Conservation (phyloP, 345 rosid species). For the Corchorus capsularis region DNA sequence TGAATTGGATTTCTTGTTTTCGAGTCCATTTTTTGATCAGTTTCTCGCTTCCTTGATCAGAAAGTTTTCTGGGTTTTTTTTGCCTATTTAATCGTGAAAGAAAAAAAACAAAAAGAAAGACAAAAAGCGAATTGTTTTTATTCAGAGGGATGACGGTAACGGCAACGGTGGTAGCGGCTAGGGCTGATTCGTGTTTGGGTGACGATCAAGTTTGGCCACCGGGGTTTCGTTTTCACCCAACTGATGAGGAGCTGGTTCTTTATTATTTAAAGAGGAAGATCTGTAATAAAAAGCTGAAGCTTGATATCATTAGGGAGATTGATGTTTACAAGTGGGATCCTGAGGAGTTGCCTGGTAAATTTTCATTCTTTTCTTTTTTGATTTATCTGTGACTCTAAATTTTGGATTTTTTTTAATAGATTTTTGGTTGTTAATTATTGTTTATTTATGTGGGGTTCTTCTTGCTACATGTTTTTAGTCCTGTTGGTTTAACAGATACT, state of each 20-base stretch:
- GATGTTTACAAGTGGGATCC: conserved; percentile 97
- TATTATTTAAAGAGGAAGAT: conserved; percentile 85
- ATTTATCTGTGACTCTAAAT: neutral
- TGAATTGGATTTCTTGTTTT: neutral
- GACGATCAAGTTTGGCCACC: conserved; percentile 68
- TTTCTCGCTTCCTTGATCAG: neutral
- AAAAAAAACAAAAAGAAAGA: neutral
- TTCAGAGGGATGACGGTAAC: conserved; percentile 10
- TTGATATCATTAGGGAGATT: conserved; percentile 61
- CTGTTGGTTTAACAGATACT: neutral
- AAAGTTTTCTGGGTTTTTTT: neutral
- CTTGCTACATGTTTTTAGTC: neutral
- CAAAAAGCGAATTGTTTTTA: neutral
- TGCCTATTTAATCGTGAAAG: neutral
- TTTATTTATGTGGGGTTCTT: neutral
- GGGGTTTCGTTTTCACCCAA: conserved; percentile 93
- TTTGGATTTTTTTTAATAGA: neutral
- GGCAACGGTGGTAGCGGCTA: conserved; percentile 29
- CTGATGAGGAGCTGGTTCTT: conserved; percentile 83
- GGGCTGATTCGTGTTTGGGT: conserved; percentile 20
- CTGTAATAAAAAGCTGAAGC: conserved; percentile 52
- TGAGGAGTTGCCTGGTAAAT: conserved; percentile 82
- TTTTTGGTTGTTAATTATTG: neutral
- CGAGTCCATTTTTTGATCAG: neutral
- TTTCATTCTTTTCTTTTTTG: neutral